A percentile compares a stretch with the other conserved stretches of the same genome.
phyloP scores from a whole-genome alignment of 1,284 basidiomycete species.

The Gomphus bonarii region DNA sequence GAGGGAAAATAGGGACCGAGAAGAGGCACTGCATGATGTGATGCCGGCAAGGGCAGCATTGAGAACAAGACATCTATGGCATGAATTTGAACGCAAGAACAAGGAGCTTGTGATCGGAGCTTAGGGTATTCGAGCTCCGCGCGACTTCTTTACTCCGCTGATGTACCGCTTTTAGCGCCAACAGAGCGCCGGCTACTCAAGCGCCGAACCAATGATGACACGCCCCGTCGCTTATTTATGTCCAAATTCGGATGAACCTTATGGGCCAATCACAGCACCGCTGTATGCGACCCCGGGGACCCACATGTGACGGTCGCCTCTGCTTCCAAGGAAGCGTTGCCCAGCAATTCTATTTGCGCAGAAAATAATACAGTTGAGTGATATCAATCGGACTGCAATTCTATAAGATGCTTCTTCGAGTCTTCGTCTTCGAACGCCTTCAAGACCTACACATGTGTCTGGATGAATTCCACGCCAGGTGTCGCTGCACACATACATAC shows the following conservation, averaged over 20 bases:
- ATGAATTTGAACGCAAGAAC: no score
- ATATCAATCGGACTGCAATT: constrained; percentile 42
- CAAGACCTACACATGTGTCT: constrained; percentile 37
- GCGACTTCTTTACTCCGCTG: constrained; percentile 2
- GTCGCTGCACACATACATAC: constrained; percentile 32
- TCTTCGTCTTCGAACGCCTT: constrained; percentile 38
- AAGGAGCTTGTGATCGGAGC: neutral
- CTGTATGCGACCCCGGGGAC: constrained; percentile 3
- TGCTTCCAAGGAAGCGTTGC: neutral
- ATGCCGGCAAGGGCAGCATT: no score
- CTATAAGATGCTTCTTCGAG: constrained; percentile 45
- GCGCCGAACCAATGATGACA: constrained; percentile 8
- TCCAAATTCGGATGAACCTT: neutral
- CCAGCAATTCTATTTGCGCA: neutral
- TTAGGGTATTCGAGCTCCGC: neutral
- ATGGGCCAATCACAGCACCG: neutral
- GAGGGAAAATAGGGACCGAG: neutral
- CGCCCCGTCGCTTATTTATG: constrained; percentile 9
- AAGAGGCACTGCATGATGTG: no score
- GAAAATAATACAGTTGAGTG: neutral
- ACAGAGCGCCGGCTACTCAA: constrained; percentile 5
- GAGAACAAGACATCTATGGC: neutral
- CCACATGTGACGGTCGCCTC: neutral
- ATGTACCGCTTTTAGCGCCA: constrained; percentile 5
- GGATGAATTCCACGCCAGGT: neutral